Base-by-base conservation (phyloP, 108 stramenopile genomes). In the Cyclostephanos tholiformis region DNA sequence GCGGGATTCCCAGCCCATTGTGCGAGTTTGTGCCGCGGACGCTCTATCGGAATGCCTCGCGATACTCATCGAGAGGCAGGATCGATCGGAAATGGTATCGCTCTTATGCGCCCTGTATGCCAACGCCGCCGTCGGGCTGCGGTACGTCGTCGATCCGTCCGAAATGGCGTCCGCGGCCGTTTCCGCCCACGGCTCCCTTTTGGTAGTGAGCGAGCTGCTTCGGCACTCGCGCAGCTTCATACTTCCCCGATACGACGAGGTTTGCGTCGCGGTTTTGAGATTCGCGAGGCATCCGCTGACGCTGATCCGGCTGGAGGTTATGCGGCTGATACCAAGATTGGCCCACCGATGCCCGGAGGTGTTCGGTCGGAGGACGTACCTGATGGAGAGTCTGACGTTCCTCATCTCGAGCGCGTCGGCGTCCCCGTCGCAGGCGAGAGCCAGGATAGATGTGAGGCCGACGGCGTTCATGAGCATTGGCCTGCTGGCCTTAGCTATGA, bases 211-310 rank as follows among this genome's bases (percentile, higher is more conserved):
- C 10, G 90, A 92, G 11, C 86, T 99, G 83, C 82, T 99, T 38
- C 73, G 89, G 10, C 86, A 91, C 63, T 83, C 96, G 12, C 82
- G 90, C 12, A 88, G 90, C n/a, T 99, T 99, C 79, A 95, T 99
- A 84, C 53, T 94, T 48, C 97, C 98, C 0, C 90, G 98, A 0
- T 97, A 91, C 80, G 89, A 91, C 60, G 97, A 98, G 74, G 83
- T 89, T 2, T 97, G 98, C 63, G 67, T 63, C 7, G 90, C 87
- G 16, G 91, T 97, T 13, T 69, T 98, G 65, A 82, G 70, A 16
- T 91, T 97, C 61, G 84, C 82, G 22, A 65, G 86, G 20, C 87
- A 91, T 74, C 82, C 79, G 38, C 84, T 89, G 63, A 73, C 77
- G 9, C 49, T 96, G 35, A 91, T 99, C 9, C 84, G 94, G 39